Base-by-base conservation (phyloP, 352 stramenopile species). In the Globisporangium yorkense region DNA sequence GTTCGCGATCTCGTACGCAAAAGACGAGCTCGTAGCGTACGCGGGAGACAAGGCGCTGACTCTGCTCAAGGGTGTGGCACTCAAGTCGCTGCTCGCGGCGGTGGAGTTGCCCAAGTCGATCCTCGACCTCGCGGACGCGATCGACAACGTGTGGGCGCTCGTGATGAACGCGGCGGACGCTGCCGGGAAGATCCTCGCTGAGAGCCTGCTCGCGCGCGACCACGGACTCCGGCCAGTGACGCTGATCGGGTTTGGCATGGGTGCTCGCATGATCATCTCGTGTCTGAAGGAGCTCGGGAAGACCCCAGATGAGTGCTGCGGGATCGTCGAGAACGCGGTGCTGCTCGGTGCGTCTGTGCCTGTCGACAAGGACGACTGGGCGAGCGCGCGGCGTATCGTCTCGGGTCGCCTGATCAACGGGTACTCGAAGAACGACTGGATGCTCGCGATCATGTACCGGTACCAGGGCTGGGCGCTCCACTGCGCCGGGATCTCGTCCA, bases 361-460 rank as follows among this genome's bases (percentile, higher is more conserved):
- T 0, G 71, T 84, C n/a, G 66, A 71, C 2, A 60, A 62, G 3
- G 65, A 81, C 2, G 83, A 94, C 16, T 97, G 89, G 89, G 56
- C 70, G 16, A 77, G 70, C 45, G 80, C 77, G 9, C 64, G 84
- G 9, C 56, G 71, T 40, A 63, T 97, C 16, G 87, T 97, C 2
- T 84, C 89, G 13, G 87, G 88, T 6, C 73, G 91, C 35, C 60
- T 96, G 0, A 88, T 97, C 64, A 97, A 97, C 63, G 88, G 87
- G 15, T 97, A 90, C 64, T 95, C 81, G 1, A 75, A 86, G 24
- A 89, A 92, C 50, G 91, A 97, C 72, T 92, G 84, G 75, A 96
- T 97, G 79, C 74, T 97, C 24, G 80, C 75, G 16, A 67, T 97
- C 49, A 92, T 97, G 74, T 97, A 96, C 61, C 77, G 89, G 12